Evolutionary conservation across 495 filamentous ascomycete genomes (phyloP).

Genomic region (Ramalina peruviana): DNA sequence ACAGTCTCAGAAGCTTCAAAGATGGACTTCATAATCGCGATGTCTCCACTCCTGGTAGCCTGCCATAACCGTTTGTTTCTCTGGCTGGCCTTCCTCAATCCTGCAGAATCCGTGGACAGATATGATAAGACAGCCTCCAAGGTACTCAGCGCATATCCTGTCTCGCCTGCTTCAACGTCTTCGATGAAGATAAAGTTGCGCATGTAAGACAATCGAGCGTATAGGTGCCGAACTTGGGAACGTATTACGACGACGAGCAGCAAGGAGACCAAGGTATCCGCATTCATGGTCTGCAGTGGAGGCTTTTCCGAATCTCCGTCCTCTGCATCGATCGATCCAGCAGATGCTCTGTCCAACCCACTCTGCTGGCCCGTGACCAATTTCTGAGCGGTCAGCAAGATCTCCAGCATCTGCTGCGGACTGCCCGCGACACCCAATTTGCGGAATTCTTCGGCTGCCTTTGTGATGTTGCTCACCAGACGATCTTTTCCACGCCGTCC

Average conservation of each 20-base stretch:
- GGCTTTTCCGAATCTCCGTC: constrained; percentile 43
- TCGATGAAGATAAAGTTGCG: constrained; percentile 93
- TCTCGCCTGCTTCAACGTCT: constrained; percentile 92
- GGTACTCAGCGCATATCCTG: constrained; percentile 93
- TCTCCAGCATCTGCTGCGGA: constrained; percentile 90
- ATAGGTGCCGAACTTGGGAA: constrained; percentile 74
- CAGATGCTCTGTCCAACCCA: neutral
- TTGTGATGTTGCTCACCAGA: constrained; percentile 52
- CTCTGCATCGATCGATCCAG: constrained; percentile 14
- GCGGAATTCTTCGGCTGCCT: constrained; percentile 78
- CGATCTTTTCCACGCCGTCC: constrained; percentile 58
- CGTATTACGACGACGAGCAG: constrained; percentile 87
- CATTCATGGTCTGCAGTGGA: constrained; percentile 70
- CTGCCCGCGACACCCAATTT: constrained; percentile 72
- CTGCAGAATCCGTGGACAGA: constrained; percentile 67
- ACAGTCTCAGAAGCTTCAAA: constrained; percentile 42
- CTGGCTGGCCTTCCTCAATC: constrained; percentile 66
- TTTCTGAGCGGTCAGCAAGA: constrained; percentile 76
- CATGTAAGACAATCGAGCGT: constrained; percentile 82
- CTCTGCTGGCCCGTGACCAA: constrained; percentile 43
- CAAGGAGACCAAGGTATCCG: constrained; percentile 87
- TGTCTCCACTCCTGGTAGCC: constrained; percentile 58
- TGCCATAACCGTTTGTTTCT: constrained; percentile 84
- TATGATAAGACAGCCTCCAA: constrained; percentile 93
- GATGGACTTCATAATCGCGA: constrained; percentile 61